phyloP scores from a whole-genome alignment of 345 rosid species.

The Lumnitzera racemosa region DNA sequence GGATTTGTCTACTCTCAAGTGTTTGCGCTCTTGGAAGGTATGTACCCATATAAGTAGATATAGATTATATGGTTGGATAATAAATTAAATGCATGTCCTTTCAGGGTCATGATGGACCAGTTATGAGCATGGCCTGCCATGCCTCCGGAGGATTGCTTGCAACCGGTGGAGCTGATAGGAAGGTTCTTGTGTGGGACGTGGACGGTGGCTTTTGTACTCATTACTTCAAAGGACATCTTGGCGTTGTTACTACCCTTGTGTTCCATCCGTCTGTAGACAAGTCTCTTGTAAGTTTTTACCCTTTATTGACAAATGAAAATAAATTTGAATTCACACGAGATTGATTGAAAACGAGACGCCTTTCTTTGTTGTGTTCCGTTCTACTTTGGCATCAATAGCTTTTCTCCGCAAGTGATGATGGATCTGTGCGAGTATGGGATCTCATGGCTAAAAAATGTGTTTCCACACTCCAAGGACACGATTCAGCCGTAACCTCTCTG shows the following conservation, averaged over 20 bases:
- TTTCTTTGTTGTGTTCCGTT: slow-evolving; percentile 1
- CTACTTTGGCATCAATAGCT: slow-evolving; percentile 36
- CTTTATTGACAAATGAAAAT: no score
- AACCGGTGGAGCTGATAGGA: slow-evolving; percentile 96
- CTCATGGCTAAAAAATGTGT: slow-evolving; percentile 64
- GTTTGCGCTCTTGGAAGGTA: slow-evolving; percentile 95
- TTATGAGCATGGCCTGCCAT: slow-evolving; percentile 88
- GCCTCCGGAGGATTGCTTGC: slow-evolving; percentile 92
- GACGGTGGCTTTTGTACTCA: slow-evolving; percentile 98
- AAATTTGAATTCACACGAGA: no score
- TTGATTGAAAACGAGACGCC: no score
- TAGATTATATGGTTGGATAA: not conserved
- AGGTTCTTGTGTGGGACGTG: slow-evolving; percentile 96
- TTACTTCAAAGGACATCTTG: slow-evolving; percentile 87
- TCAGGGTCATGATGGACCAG: slow-evolving; percentile 94
- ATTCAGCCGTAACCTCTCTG: slow-evolving; percentile 76
- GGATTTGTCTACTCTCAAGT: slow-evolving; percentile 69
- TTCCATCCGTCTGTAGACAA: slow-evolving; percentile 70
- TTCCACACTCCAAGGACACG: slow-evolving; percentile 66
- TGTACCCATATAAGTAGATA: not conserved
- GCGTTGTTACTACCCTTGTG: slow-evolving; percentile 63
- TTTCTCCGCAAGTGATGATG: slow-evolving; percentile 86
- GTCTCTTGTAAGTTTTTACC: slow-evolving; percentile 47
- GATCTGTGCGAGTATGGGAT: slow-evolving; percentile 84
- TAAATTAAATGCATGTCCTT: not conserved